phyloP scores from a whole-genome alignment of 2,329 filamentous ascomycete species.

The Colletotrichum limetticola region DNA sequence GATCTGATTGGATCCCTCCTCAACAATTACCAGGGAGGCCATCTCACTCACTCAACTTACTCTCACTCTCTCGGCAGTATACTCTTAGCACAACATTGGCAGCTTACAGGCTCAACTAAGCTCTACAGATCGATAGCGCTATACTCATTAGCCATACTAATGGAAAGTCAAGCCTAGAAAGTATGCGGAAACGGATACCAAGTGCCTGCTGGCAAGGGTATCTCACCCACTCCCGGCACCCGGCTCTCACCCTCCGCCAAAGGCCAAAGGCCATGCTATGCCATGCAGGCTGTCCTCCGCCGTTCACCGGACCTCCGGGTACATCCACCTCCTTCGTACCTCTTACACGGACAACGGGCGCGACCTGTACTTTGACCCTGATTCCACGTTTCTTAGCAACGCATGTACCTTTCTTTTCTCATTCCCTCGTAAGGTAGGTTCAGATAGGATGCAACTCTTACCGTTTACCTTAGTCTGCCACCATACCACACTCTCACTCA shows the following conservation, averaged over 20 bases:
- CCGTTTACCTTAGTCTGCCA: neutral
- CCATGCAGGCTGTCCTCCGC: neutral
- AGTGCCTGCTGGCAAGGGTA: neutral
- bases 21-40: slow-evolving; percentile 21
- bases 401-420: neutral
- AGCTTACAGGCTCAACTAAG: neutral
- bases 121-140: neutral
- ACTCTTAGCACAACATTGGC: neutral
- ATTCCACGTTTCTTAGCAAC: neutral
- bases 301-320: slow-evolving; percentile 31
- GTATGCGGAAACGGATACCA: neutral
- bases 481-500: neutral
- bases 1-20: slow-evolving; percentile 33
- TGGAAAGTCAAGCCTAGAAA: neutral
- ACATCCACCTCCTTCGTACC: slow-evolving; percentile 21
- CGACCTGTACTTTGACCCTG: neutral
- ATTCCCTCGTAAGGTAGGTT: neutral
- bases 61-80: neutral
- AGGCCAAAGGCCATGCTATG: neutral
- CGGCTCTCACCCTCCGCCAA: slow-evolving; percentile 18
- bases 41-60: neutral
- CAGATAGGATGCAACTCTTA: neutral
- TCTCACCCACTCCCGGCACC: slow-evolving; percentile 22
- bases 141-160: neutral
- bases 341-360: neutral